A percentile compares a stretch with the other conserved stretches of the same genome.
phyloP scores from a whole-genome alignment of 1,284 basidiomycete genomes.

The Naganishia sp. region DNA sequence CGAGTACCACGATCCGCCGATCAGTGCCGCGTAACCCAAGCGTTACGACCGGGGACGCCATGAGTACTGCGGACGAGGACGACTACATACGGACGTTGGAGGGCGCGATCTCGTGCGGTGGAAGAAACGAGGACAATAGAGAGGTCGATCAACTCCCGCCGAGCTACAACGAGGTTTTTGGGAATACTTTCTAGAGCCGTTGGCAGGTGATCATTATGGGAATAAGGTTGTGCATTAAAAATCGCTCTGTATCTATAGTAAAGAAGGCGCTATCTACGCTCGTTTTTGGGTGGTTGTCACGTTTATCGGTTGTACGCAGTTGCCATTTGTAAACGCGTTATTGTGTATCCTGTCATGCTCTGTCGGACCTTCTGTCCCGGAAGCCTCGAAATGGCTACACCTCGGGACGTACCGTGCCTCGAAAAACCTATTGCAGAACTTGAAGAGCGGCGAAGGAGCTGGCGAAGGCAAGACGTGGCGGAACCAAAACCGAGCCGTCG shows the following conservation, averaged over 20 bases:
- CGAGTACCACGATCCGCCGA: neutral
- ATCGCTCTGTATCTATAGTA: constrained; percentile 21
- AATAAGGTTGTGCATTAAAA: neutral
- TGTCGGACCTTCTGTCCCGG: neutral
- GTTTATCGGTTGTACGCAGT: constrained; percentile 20
- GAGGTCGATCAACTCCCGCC: constrained; percentile 13
- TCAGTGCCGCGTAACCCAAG: neutral
- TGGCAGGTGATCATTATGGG: neutral
- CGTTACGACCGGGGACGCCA: neutral
- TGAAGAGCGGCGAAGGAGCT: neutral
- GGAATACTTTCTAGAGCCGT: constrained; percentile 8
- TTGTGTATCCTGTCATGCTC: neutral
- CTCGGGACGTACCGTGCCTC: neutral
- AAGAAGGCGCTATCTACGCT: neutral
- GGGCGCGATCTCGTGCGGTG: constrained; percentile 10
- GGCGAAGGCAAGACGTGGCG: neutral
- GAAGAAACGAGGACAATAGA: constrained; percentile 1
- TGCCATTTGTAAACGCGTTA: neutral
- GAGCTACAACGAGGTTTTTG: constrained; percentile 23
- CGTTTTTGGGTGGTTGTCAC: constrained; percentile 2
- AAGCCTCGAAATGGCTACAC: neutral
- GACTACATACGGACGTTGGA: constrained; percentile 25
- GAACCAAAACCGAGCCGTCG: neutral
- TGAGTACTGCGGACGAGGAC: constrained; percentile 17
- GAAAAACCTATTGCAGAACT: too few species aligned